Base-by-base conservation (phyloP, 148 eudicot species). In the Silene uniflora region DNA sequence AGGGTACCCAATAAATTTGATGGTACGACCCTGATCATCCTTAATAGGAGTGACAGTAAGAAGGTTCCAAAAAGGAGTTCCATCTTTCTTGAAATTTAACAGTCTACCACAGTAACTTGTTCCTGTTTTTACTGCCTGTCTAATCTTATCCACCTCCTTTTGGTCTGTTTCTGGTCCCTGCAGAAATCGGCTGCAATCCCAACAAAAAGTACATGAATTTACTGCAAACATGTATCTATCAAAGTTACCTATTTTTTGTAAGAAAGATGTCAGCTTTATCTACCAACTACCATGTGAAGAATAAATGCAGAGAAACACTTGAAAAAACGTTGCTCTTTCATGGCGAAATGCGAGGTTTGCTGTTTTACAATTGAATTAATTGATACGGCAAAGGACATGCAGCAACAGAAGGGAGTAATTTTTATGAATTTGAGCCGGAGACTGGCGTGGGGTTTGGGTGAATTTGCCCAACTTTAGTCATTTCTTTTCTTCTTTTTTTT, bases 21-120 rank as follows among this genome's bases (percentile, higher is more conserved):
- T 87, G 75, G 89, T 78, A 69, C 82, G 87, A 81, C 93, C 98
- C 49, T 83, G 78, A 44, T 92, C 89, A 82, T 95, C 97, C 74
- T 91, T 89, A 71, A 95, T 89, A 32, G 99, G 99, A 55, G 99
- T 90, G 64, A 95, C 59, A 0, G 99, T 95, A 54, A 95, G 93
- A 76, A 95, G 91, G 78, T 95, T 95, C 99, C 99, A 95, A 76
- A 95, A 95, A 56, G 97, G 98, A n/a, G 97, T 91, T 21, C 99
- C 98, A 79, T 95, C 84, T 76, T 95, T 95, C 85, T 92, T 95
- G 85, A 91, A 95, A 78, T 95, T 95, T 67, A 88, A 79, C 59
- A 95, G 87, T 77, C 99, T 88, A 10, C 99, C 99, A 73, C 99
- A 92, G 80, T 87, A 95, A 82, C 97, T 92, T 59, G 76, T 84